Base-by-base conservation (phyloP, 192 early-diverging fungal species). In the Rhizophagus prolifer region DNA sequence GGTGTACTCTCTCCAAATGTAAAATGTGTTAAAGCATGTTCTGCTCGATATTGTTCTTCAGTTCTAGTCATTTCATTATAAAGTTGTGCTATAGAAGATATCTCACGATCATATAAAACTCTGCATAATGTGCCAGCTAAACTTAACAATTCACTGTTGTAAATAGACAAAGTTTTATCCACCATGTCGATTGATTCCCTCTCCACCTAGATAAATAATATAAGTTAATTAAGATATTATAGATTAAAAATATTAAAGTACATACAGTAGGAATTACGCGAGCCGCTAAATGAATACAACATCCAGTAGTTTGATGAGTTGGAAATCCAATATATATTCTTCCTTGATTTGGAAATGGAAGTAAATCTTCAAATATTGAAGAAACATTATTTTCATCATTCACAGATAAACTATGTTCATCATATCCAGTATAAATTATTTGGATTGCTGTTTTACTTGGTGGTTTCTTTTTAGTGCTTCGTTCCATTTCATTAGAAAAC, bases 261-360 rank as follows among this genome's bases (percentile, higher is more conserved):
- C 73, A 38, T 74, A 76, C 95, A 7, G 95, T 97, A 1, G 95
- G 95, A 73, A 97, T 97, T 31, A 97, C 86, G 54, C 94, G 89
- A 13, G 89, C 93, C 9, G 92, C 92, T 50, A 96, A 79, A 68
- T 95, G 94, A 28, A 88, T 87, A 28, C 86, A 86, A 78, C 90
- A 93, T 23, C 95, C 95, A 4, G 95, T 96, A 0, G 95, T 97
- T 78, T 97, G 95, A 70, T 94, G 91, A 4, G 95, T 97, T 0
- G 93, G 94, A 77, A 96, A 94, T 0, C 95, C 95, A 67, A 97
- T 97, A 76, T 95, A 95, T 12, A 96, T 87, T n/a, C 89, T 84
- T 7, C 95, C 95, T 79, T 97, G 95, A 28, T 92, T 84, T 25
- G 87, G 88, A 38, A 83, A 88, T 1, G 92, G 91, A 8, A 95